Percentiles rank a stretch among this genome's conserved stretches.
These are phyloP conservation scores for Agaricales sp. DNA, from an alignment of 1,284 basidiomycete genomes.

Conservation along the genomic window DNA sequence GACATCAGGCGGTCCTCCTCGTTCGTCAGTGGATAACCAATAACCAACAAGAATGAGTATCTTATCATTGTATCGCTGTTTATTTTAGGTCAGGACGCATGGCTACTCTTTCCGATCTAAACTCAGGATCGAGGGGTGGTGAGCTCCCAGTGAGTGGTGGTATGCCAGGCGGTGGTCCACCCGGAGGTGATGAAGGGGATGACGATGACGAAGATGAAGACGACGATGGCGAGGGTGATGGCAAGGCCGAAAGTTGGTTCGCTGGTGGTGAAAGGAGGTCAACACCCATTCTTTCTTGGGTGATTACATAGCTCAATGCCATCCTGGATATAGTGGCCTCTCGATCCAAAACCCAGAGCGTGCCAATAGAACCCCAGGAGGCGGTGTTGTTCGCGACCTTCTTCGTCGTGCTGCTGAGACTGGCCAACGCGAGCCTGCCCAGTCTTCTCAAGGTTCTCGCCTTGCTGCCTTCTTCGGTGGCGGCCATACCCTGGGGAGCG, in stretches of 20 bases:
- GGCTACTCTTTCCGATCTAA: not conserved
- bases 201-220: slow-evolving; percentile 43
- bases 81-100: not conserved
- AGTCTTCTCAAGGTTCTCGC: slow-evolving; percentile 14
- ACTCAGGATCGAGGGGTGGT: not conserved
- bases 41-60: not conserved
- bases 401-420: slow-evolving; percentile 77
- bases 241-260: slow-evolving; percentile 58
- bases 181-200: not conserved
- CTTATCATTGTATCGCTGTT: not conserved
- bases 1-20: not conserved
- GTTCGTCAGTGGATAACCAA: not conserved
- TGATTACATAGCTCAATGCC: slow-evolving; percentile 2
- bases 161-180: not conserved
- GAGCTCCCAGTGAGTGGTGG: not conserved
- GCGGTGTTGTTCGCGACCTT: slow-evolving; percentile 71
- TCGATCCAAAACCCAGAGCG: slow-evolving; percentile 80
- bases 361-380: slow-evolving; percentile 38
- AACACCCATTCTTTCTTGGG: not conserved
- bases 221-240: slow-evolving; percentile 24
- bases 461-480: slow-evolving; percentile 48
- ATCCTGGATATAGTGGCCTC: slow-evolving; percentile 87
- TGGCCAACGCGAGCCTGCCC: slow-evolving; percentile 28
- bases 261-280: slow-evolving; percentile 85
- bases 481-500: slow-evolving; percentile 81